Evolutionary conservation across 768 basidiomycete genomes (phyloP).

Genomic region (Amanita pseudoporphyria): DNA sequence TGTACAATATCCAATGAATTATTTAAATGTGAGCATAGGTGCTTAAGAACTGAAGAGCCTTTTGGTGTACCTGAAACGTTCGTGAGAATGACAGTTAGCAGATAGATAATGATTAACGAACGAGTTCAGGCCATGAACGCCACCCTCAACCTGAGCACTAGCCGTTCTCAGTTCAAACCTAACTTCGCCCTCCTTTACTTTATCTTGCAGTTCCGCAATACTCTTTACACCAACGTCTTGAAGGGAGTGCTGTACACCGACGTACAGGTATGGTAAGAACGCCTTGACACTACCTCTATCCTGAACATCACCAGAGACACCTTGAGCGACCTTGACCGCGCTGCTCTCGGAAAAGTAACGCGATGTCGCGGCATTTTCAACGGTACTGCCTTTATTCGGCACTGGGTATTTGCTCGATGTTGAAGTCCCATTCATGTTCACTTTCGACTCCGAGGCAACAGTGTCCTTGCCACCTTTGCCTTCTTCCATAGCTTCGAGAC

Average conservation of each 20-base stretch:
- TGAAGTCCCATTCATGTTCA: slow-evolving; percentile 15
- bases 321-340: slow-evolving; percentile 92
- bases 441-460: slow-evolving; percentile 1
- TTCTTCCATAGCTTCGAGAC: slow-evolving; percentile 88
- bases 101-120: slow-evolving; percentile 34
- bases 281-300: slow-evolving; percentile 94
- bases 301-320: slow-evolving; percentile 93
- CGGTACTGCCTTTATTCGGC: slow-evolving; percentile 34
- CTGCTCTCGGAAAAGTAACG: slow-evolving; percentile 94
- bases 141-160: slow-evolving; percentile 92
- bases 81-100: background rate
- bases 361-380: slow-evolving; percentile 93
- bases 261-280: slow-evolving; percentile 80
- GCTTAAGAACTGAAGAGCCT: slow-evolving; percentile 19
- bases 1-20: no score
- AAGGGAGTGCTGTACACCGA: slow-evolving; percentile 85
- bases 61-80: slow-evolving; percentile 25
- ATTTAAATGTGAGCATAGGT: no score
- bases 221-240: slow-evolving; percentile 85
- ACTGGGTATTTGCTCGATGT: slow-evolving; percentile 46
- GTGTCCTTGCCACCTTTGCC: slow-evolving; percentile 33
- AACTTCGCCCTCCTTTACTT: slow-evolving; percentile 56
- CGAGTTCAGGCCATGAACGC: slow-evolving; percentile 93
- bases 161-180: slow-evolving; percentile 91
- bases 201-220: slow-evolving; percentile 55